These are phyloP conservation scores for Cudoniella acicularis DNA, from an alignment of 495 filamentous ascomycete genomes.

Conservation along the genomic window DNA sequence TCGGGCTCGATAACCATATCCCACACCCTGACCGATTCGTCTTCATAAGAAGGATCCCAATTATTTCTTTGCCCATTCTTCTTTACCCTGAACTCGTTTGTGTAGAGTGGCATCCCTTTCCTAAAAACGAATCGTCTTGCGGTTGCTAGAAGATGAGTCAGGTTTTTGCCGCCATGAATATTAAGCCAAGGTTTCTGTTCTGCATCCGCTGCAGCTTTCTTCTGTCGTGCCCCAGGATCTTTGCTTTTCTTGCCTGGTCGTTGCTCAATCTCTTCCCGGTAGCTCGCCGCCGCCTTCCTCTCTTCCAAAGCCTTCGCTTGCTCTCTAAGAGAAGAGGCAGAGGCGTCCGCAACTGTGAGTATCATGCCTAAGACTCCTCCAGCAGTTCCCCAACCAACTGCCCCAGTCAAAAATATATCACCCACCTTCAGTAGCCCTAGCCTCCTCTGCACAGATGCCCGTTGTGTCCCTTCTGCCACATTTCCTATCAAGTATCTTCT, in stretches of 20 bases:
- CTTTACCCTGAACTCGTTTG: constrained; percentile 53
- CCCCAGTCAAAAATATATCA: constrained; percentile 79
- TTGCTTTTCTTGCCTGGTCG: too few relatives aligned
- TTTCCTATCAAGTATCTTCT: constrained; percentile 88
- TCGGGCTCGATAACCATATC: constrained; percentile 57
- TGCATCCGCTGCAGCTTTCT: constrained; percentile 3
- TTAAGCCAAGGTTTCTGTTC: constrained; percentile 41
- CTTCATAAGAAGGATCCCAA: constrained; percentile 62
- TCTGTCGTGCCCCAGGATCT: too few relatives aligned
- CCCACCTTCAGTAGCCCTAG: constrained; percentile 54
- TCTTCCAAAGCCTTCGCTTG: constrained; percentile 20
- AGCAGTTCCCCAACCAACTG: constrained; percentile 65
- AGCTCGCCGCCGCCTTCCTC: constrained; percentile 26
- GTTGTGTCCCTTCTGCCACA: constrained; percentile 78
- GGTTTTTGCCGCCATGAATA: constrained; percentile 75
- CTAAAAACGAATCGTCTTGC: constrained; percentile 87
- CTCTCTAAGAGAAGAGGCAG: constrained; percentile 26
- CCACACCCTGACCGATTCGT: constrained; percentile 79
- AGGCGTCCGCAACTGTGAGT: constrained; percentile 71
- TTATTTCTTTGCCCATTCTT: constrained; percentile 1
- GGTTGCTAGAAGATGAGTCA: constrained; percentile 74
- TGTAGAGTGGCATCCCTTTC: constrained; percentile 65
- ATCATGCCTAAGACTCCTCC: constrained; percentile 85
- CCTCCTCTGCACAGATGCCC: constrained; percentile 65
- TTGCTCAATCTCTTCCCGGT: too few relatives aligned